Conservation (phyloP, 805 yeast species). For the Suhomyces pyralidae region DNA sequence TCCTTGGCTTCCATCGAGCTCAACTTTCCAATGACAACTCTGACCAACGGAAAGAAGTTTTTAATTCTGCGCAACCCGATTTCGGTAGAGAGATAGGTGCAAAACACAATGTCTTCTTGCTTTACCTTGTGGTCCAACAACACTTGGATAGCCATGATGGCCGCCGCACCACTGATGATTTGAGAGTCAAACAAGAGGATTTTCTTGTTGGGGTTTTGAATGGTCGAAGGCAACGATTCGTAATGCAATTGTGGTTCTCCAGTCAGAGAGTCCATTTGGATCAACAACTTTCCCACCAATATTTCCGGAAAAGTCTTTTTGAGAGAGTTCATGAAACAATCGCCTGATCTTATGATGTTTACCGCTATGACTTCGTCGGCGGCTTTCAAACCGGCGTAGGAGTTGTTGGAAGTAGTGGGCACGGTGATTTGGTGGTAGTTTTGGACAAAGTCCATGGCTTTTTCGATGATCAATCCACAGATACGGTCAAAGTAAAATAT, state of each 20-base stretch:
- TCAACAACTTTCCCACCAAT: constrained; percentile 75
- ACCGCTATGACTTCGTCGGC: constrained; percentile 62
- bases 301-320: constrained; percentile 75
- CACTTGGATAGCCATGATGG: constrained; percentile 90
- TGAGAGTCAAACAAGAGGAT: constrained; percentile 83
- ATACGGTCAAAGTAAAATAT: constrained; percentile 83
- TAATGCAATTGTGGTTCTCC: constrained; percentile 94
- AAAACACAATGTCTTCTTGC: constrained; percentile 60
- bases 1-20: constrained; percentile 37
- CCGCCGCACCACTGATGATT: constrained; percentile 87
- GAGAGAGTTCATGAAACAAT: constrained; percentile 79
- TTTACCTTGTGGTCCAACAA: constrained; percentile 74
- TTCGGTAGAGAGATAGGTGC: constrained; percentile 74
- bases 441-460: constrained; percentile 58
- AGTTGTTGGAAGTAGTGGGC: constrained; percentile 18
- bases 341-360: constrained; percentile 86
- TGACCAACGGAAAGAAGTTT: constrained; percentile 69
- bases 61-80: constrained; percentile 70
- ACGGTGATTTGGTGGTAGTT: constrained; percentile 36
- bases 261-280: constrained; percentile 82
- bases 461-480: constrained; percentile 65
- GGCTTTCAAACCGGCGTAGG: constrained; percentile 41
- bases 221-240: constrained; percentile 60
- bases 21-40: constrained; percentile 66
- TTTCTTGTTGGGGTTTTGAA: constrained; percentile 28